A percentile compares a stretch with the other conserved stretches of the same genome.
Conservation (phyloP, 148 eudicot genomes). For the Rhododendron mucronatum region DNA sequence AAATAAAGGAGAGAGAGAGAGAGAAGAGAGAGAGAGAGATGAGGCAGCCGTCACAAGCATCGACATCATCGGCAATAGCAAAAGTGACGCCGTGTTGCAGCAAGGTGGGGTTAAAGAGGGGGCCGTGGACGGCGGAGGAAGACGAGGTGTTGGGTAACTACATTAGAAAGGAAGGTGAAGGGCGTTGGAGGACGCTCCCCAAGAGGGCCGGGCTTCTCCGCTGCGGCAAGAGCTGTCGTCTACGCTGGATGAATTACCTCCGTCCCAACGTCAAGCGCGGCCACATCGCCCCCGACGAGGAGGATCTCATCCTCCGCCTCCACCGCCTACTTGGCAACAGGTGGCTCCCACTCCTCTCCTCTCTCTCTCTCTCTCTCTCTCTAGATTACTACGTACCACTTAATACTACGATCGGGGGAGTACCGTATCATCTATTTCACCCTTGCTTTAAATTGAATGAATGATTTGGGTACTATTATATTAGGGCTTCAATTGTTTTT, state of each 20-base stretch:
- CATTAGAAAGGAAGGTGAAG: conserved; percentile 36
- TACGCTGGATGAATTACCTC: conserved; percentile 64
- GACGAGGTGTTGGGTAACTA: conserved; percentile 39
- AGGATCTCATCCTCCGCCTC: conserved; percentile 64
- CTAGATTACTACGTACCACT: too few relatives aligned
- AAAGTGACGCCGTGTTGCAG: conserved; percentile 28
- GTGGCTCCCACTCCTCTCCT: neutral
- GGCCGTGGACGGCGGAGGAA: conserved; percentile 68
- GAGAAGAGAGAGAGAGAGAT: conserved; percentile 11
- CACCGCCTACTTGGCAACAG: conserved; percentile 68
- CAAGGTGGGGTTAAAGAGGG: conserved; percentile 49
- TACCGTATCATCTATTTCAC: neutral
- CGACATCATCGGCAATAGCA: neutral
- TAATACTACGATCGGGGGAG: too few relatives aligned
- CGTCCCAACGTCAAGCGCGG: conserved; percentile 60
- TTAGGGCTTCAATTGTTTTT: neutral
- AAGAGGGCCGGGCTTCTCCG: conserved; percentile 47
- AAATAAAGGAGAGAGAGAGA: neutral
- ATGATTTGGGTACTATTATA: neutral
- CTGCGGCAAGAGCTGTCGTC: conserved; percentile 67
- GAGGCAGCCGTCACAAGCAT: conserved; percentile 25
- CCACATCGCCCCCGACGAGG: conserved; percentile 51
- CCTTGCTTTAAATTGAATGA: neutral
- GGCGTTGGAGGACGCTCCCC: conserved; percentile 37
- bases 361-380: neutral